Evolutionary conservation across 495 filamentous ascomycete genomes (phyloP).

Genomic region (Elaphomyces granulatus): DNA sequence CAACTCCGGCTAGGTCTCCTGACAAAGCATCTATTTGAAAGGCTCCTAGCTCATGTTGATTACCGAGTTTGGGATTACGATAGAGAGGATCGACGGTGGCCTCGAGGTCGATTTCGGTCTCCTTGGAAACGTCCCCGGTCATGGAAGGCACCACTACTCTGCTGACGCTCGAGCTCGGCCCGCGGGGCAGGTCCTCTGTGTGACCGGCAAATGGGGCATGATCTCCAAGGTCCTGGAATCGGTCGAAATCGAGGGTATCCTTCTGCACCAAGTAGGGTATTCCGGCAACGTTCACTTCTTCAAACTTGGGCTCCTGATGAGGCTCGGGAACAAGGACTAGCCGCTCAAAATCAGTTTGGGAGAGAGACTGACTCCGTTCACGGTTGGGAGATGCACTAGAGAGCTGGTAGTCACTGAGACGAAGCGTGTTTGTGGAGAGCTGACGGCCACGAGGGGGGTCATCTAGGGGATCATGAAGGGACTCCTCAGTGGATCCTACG

Average conservation of each 20-base stretch:
- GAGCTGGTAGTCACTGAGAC: conserved; percentile 2
- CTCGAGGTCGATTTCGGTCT: conserved; percentile 11
- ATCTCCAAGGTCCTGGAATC: conserved; percentile 2
- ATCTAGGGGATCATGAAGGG: not conserved
- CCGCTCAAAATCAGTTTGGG: conserved; percentile 6
- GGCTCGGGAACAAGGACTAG: not conserved
- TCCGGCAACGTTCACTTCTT: conserved; percentile 2
- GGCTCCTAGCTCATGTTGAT: conserved; percentile 2
- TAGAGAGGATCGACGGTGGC: conserved; percentile 7
- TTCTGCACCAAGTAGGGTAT: conserved; percentile 4
- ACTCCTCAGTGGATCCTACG: not conserved
- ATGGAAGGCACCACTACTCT: conserved; percentile 1
- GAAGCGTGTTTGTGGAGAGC: conserved; percentile 1
- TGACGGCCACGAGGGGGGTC: conserved; percentile 5
- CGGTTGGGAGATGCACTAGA: conserved; percentile 2
- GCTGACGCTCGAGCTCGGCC: conserved; percentile 1
- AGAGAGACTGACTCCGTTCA: conserved; percentile 1
- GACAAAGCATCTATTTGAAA: conserved; percentile 3
- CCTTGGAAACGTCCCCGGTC: conserved; percentile 2
- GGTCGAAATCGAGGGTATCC: conserved; percentile 1
- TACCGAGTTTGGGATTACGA: conserved; percentile 2
- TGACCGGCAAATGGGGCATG: not conserved
- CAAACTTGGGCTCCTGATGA: conserved; percentile 3
- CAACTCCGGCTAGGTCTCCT: conserved; percentile 13
- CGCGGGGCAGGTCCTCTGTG: conserved; percentile 4